Evolutionary conservation across 2,329 filamentous ascomycete species (phyloP).

Genomic region (Calonectria naviculata): DNA sequence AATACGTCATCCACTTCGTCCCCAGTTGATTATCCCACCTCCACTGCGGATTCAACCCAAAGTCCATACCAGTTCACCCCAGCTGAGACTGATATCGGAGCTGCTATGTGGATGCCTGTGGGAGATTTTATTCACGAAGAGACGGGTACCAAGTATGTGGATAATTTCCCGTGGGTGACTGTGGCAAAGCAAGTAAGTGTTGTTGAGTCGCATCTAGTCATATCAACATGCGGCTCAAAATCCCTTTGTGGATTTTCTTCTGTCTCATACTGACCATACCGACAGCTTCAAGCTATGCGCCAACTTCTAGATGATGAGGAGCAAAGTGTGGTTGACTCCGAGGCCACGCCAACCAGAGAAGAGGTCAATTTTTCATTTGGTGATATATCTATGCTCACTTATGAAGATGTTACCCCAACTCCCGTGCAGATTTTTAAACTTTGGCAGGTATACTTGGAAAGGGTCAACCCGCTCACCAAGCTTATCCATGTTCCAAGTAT

Average conservation of each 20-base stretch:
- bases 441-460: slow-evolving; percentile 18
- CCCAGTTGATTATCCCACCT: slow-evolving; percentile 2
- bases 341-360: not conserved
- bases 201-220: not conserved
- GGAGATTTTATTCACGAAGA: slow-evolving; percentile 12
- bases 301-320: slow-evolving; percentile 16
- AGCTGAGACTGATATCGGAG: not conserved
- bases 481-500: slow-evolving; percentile 15
- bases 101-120: slow-evolving; percentile 12
- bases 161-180: slow-evolving; percentile 16
- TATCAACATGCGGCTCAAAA: too few relatives aligned
- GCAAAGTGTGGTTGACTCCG: slow-evolving; percentile 4
- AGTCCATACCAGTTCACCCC: slow-evolving; percentile 1
- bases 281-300: slow-evolving; percentile 11
- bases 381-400: not conserved
- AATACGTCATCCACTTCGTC: not conserved
- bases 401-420: slow-evolving; percentile 2
- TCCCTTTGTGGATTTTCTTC: not conserved
- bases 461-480: slow-evolving; percentile 19
- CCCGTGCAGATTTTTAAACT: slow-evolving; percentile 21
- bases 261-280: not conserved
- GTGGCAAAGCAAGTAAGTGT: slow-evolving; percentile 16
- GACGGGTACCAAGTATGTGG: slow-evolving; percentile 11
- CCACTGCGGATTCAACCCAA: not conserved
- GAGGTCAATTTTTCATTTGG: slow-evolving; percentile 9